Base-by-base conservation (phyloP, 345 rosid species). In the Rhodamnia argentea region DNA sequence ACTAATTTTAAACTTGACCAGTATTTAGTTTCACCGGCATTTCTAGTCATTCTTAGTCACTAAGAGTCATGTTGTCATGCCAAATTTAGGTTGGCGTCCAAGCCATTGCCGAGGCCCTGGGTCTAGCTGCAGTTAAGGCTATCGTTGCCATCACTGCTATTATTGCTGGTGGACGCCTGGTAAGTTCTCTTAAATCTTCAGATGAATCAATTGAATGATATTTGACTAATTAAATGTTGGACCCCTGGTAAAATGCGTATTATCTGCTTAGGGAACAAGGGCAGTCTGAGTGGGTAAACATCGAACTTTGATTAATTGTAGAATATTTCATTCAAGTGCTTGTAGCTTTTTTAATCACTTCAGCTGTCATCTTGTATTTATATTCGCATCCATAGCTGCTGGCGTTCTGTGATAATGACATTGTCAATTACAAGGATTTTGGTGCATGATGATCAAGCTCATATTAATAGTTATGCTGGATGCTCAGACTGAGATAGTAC, bases 81-180 rank as follows among this genome's bases (percentile, higher is more conserved):
- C 78, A 70, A 62, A 57, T 44, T 84, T 94, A 97, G 99, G 90
- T 97, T 89, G 99, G 99, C 86, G 93, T 97, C 91, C 95, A 95
- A 92, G 98, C 99, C 86, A 97, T 97, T 88, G 98, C 98, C 78
- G 99, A 97, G 90, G 99, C 99, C 91, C 98, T 97, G 89, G 99
- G 99, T 86, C 62, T 95, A 83, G 99, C 99, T 87, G 99, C 95
- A 89, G 98, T 97, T 86, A 97, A 95, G 92, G 99, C 99, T 27
- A 94, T 93, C 51, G 94, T 96, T 92, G 99, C 99, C 88, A 95
- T 97, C 87, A 89, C 98, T 88, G 99, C 95, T 84, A 97, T 97
- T 87, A 94, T 97, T 91, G 99, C 98, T 82, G 99, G 99, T 83
- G 99, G 99, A 89, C 96, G 99, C 89, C 92, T 97, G 94, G 99